Evolutionary conservation across 805 yeast species (phyloP).

Genomic region (Ogataea paradorogensis): DNA sequence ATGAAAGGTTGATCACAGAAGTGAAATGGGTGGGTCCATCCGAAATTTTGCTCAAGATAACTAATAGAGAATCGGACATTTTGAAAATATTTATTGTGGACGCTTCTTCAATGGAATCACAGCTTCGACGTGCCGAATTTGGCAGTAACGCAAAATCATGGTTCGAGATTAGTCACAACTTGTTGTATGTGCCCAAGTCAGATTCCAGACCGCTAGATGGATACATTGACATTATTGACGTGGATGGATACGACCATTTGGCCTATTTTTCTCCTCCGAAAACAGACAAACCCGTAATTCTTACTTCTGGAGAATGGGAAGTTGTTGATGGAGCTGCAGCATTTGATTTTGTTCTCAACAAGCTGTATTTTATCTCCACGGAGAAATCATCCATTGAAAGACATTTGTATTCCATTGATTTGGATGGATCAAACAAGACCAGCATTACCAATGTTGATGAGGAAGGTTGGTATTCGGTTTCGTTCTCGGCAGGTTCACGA

Average conservation of each 20-base stretch:
- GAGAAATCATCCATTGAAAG: constrained; percentile 77
- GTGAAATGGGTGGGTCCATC: constrained; percentile 65
- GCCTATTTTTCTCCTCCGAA: constrained; percentile 80
- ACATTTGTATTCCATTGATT: constrained; percentile 69
- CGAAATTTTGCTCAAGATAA: constrained; percentile 51
- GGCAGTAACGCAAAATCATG: constrained; percentile 53
- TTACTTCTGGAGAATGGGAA: constrained; percentile 87
- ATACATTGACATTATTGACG: constrained; percentile 74
- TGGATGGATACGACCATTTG: constrained; percentile 65
- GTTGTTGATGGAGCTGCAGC: constrained; percentile 72
- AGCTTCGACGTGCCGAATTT: constrained; percentile 47
- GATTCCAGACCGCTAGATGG: constrained; percentile 53
- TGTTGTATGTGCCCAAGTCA: constrained; percentile 55
- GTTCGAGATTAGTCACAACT: constrained; percentile 74
- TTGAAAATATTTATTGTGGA: constrained; percentile 56
- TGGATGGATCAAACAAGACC: constrained; percentile 44
- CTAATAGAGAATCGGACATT: constrained; percentile 66
- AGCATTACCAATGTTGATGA: constrained; percentile 48
- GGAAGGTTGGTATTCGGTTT: constrained; percentile 65
- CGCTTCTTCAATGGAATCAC: constrained; percentile 36
- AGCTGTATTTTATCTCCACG: constrained; percentile 70
- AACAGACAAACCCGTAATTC: constrained; percentile 48
- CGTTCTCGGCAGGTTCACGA: constrained; percentile 78
- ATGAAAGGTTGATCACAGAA: constrained; percentile 58
- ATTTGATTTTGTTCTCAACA: constrained; percentile 50